These are phyloP conservation scores for Nothophytophthora sp. DNA, from an alignment of 352 stramenopile genomes.

Conservation along the genomic window DNA sequence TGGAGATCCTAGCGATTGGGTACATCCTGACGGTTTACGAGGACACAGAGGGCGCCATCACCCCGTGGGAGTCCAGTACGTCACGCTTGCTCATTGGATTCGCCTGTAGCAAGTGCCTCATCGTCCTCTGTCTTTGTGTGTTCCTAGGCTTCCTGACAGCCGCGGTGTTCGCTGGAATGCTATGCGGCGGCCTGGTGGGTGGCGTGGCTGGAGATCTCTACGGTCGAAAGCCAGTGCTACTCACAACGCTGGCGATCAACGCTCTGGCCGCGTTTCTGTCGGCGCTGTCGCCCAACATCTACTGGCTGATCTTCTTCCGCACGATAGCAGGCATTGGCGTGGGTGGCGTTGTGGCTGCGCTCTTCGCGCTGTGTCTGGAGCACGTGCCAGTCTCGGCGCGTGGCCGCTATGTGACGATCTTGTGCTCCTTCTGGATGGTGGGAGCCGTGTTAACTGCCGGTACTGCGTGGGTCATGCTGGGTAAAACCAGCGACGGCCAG, in stretches of 20 bases:
- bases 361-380: conserved; percentile 89
- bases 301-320: conserved; percentile 80
- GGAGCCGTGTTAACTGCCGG: conserved; percentile 80
- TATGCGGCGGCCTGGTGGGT: conserved; percentile 74
- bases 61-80: conserved; percentile 75
- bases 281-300: conserved; percentile 65
- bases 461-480: conserved; percentile 86
- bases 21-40: conserved; percentile 88
- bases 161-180: conserved; percentile 90
- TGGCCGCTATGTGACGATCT: conserved; percentile 81
- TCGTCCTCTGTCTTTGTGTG: conserved; percentile 4
- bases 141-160: conserved; percentile 78
- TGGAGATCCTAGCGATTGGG: conserved; percentile 90
- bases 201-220: conserved; percentile 81
- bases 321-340: conserved; percentile 71
- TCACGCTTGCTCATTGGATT: too few species aligned
- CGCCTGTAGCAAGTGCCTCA: too few species aligned
- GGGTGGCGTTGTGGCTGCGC: conserved; percentile 81
- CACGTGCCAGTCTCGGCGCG: conserved; percentile 71
- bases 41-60: conserved; percentile 61
- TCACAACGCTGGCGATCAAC: conserved; percentile 83
- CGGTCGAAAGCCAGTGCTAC: conserved; percentile 76
- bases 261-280: conserved; percentile 73
- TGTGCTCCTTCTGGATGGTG: conserved; percentile 93
- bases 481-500: conserved; percentile 55